Evolutionary conservation across 2,329 filamentous ascomycete species (phyloP).

Genomic region (Pezicula radicicola): DNA sequence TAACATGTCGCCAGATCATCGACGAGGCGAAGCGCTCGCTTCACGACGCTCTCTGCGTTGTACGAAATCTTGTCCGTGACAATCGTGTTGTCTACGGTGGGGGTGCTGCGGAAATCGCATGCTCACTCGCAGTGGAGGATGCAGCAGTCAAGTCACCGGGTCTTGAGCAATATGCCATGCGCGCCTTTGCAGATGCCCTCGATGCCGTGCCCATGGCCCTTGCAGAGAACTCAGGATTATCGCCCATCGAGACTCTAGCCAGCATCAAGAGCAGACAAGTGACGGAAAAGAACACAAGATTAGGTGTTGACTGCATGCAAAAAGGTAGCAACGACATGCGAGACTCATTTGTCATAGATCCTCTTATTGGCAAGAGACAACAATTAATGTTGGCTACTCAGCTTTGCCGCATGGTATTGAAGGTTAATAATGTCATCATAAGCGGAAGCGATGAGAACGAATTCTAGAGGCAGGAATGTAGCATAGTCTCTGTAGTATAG

Average conservation of each 20-base stretch:
- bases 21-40: constrained; percentile 97
- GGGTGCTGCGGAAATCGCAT: constrained; percentile 94
- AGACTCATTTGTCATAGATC: constrained; percentile 96
- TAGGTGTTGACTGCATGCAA: constrained; percentile 98
- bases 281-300: constrained; percentile 73
- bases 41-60: constrained; percentile 95
- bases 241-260: constrained; percentile 92
- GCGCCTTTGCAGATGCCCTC: constrained; percentile 91
- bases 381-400: constrained; percentile 95
- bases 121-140: constrained; percentile 93
- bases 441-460: constrained; percentile 84
- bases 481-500: constrained; percentile 21
- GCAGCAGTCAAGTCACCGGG: constrained; percentile 92
- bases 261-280: constrained; percentile 96
- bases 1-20: constrained; percentile 67
- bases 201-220: constrained; percentile 93
- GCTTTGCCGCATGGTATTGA: constrained; percentile 95
- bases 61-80: constrained; percentile 92
- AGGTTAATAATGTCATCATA: constrained; percentile 96
- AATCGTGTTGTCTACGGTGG: constrained; percentile 98
- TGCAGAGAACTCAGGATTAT: constrained; percentile 94
- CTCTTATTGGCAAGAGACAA: constrained; percentile 95
- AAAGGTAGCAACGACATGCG: constrained; percentile 96
- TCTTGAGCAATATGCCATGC: constrained; percentile 99
- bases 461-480: constrained; percentile 54